Evolutionary conservation across 495 filamentous ascomycete species (phyloP).

Genomic region (Zalerion maritima): DNA sequence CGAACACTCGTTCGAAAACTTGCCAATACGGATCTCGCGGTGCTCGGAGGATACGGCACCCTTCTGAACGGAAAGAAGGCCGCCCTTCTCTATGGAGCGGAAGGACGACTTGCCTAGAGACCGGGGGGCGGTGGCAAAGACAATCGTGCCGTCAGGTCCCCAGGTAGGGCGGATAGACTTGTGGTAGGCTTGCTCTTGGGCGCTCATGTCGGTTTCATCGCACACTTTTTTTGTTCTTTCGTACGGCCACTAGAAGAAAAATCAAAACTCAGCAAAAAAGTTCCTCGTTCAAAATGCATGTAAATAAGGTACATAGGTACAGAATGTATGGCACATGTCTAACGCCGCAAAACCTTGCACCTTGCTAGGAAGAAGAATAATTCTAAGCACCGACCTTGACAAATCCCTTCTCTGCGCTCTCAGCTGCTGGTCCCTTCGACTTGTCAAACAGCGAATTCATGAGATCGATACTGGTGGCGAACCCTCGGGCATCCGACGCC

Average conservation of each 20-base stretch:
- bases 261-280: too few species aligned
- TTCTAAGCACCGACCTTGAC: conserved; percentile 33
- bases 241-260: conserved; percentile 68
- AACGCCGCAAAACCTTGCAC: conserved; percentile 19
- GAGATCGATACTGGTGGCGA: conserved; percentile 70
- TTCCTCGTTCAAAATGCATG: conserved; percentile 18
- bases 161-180: conserved; percentile 61
- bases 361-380: conserved; percentile 10
- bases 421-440: conserved; percentile 33
- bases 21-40: conserved; percentile 39
- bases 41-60: conserved; percentile 24
- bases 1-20: conserved; percentile 26
- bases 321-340: conserved; percentile 12
- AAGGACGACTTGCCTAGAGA: conserved; percentile 18
- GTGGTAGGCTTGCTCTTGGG: conserved; percentile 44
- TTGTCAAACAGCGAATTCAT: conserved; percentile 80
- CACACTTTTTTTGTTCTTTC: conserved; percentile 57
- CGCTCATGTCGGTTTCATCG: conserved; percentile 41
- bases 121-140: conserved; percentile 36
- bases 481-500: conserved; percentile 38
- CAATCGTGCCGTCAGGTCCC: conserved; percentile 56
- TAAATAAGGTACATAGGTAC: conserved; percentile 18
- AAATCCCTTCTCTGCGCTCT: conserved; percentile 24
- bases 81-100: conserved; percentile 20
- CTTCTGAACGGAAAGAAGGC: conserved; percentile 18